A percentile compares a stretch with the other conserved stretches of the same genome.
phyloP scores from a whole-genome alignment of 2,329 filamentous ascomycete species.

The Parastagonospora nodorum region DNA sequence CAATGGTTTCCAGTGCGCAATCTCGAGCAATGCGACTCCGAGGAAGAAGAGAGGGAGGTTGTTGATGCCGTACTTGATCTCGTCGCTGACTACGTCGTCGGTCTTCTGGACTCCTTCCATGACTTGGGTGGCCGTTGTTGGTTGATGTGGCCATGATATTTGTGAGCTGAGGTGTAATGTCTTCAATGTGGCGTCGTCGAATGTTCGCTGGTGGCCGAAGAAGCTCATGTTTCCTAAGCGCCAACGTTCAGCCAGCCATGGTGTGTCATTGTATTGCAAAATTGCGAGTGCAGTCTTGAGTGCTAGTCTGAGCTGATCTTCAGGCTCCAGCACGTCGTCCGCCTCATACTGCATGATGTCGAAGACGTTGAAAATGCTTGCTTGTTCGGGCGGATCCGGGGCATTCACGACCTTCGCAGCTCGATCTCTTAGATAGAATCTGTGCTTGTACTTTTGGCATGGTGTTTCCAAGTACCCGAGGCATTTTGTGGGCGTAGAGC shows the following conservation, averaged over 20 bases:
- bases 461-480: constrained; percentile 30
- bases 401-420: not conserved
- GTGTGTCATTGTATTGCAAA: constrained; percentile 26
- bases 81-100: constrained; percentile 9
- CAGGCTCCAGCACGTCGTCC: constrained; percentile 8
- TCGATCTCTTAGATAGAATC: constrained; percentile 23
- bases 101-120: constrained; percentile 24
- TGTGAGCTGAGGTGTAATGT: constrained; percentile 26
- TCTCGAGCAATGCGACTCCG: constrained; percentile 31
- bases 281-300: constrained; percentile 20
- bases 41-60: constrained; percentile 31
- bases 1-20: constrained; percentile 28
- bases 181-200: constrained; percentile 15
- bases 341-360: constrained; percentile 18
- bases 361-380: constrained; percentile 4
- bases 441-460: constrained; percentile 19
- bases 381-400: not conserved
- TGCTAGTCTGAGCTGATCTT: constrained; percentile 24
- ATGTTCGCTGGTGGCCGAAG: constrained; percentile 6
- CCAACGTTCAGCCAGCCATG: constrained; percentile 27
- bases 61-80: constrained; percentile 27
- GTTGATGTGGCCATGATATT: constrained; percentile 5
- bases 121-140: not conserved
- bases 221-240: constrained; percentile 22
- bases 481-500: constrained; percentile 8